Conservation (phyloP, 2,329 filamentous ascomycete genomes). For the Ustilaginoidea virens region DNA sequence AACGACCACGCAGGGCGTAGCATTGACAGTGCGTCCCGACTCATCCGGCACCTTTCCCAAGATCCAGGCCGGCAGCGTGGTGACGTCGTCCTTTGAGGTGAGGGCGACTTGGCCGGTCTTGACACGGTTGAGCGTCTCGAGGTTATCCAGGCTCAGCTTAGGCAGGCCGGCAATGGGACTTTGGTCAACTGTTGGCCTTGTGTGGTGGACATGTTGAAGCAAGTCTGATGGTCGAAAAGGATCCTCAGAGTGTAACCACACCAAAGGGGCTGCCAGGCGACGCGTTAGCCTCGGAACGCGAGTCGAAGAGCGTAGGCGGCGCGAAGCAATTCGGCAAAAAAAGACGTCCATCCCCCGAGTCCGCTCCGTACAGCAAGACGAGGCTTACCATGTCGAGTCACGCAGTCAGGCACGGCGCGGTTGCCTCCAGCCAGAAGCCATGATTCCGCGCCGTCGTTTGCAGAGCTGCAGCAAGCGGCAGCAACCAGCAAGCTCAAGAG, state of each 20-base stretch:
- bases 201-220: conserved; percentile 14
- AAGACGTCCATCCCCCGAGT: neutral
- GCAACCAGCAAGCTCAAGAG: too few relatives aligned
- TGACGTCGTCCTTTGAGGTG: conserved; percentile 12
- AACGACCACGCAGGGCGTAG: conserved; percentile 14
- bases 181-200: conserved; percentile 9
- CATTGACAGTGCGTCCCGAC: conserved; percentile 8
- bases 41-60: conserved; percentile 11
- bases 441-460: too few relatives aligned
- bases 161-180: conserved; percentile 8
- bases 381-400: conserved; percentile 9
- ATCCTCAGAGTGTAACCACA: conserved; percentile 18
- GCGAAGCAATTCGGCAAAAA: neutral
- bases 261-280: conserved; percentile 11
- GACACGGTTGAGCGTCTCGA: conserved; percentile 11
- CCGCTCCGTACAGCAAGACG: neutral
- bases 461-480: too few relatives aligned
- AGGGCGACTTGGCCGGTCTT: conserved; percentile 9
- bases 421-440: too few relatives aligned
- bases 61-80: conserved; percentile 11
- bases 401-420: conserved; percentile 10
- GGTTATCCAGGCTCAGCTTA: conserved; percentile 12
- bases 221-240: conserved; percentile 15
- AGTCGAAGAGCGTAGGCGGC: neutral
- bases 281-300: too few relatives aligned